Evolutionary conservation across 108 stramenopile genomes (phyloP), one percentile per base, ranked within the genome.

Genomic region (Pinguiococcus pyrenoidosus): DNA sequence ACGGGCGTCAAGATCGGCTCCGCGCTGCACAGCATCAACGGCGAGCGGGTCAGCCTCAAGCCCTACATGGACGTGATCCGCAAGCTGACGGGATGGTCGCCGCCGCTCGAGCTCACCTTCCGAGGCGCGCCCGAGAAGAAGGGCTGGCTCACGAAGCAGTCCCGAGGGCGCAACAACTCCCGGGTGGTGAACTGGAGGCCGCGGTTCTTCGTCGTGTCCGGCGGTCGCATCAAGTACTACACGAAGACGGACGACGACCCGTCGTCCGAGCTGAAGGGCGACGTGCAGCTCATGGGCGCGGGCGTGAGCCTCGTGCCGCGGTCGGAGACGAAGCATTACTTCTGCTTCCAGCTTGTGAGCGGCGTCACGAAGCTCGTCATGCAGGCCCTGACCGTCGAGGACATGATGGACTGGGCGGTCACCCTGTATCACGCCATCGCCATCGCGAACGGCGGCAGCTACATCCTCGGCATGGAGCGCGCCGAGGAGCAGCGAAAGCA

Each of bases 361-460:
- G 64, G 64, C 17, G 41, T 59, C 17, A 59, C 58, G 1, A 40
- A 35, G 35, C 33, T 60, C 17, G 32, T n/a, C 54, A 22, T 32
- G 59, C 64, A 66, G 37, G 58, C 45, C 17, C 17, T 35, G 53
- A 46, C 51, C 4, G 44, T 36, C 14, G 34, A 66, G 28, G 64
- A 61, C 0, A 35, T 45, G 32, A 9, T 66, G 20, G 45, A 33
- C 26, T 66, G 64, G 64, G 64, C 64, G 10, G 34, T 38, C 16
- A 49, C 59, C 42, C 33, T 66, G 4, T 61, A 66, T 40, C 60
- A 66, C 59, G 59, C 59, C 20, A 66, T 60, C 37, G 53, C 60
- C 9, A 39, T 66, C 17, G 64, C 64, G 12, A 66, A 66, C 54
- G 64, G 64, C 12, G 64, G 64, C 13, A 60, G 61, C 22, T 62